Evolutionary conservation across 23 red algal species (phyloP), one percentile per base, ranked within the genome.

Genomic region (Gracilaria caudata): DNA sequence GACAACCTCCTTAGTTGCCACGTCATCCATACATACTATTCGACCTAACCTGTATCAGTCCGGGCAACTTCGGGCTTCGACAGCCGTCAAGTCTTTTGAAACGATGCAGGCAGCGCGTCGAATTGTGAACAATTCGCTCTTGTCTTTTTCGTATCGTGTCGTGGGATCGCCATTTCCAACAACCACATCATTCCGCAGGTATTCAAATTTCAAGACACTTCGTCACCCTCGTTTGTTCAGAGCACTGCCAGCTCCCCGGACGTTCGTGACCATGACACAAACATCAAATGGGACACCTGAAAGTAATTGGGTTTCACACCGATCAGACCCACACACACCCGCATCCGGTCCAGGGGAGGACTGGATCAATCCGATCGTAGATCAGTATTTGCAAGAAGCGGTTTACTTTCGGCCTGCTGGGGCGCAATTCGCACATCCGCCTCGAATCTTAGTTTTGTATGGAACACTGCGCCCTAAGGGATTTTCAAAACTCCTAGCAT

Each of bases 401-500:
- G 24, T 46, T 49, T 20, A 68, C 34, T 91, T 91, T 26, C 87
- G 87, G 35, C 87, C 87, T 21, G 59, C 77, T 32, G 55, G 43
- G 60, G 76, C 87, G 5, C 23, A 23, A 23, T 38, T 41, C 9
- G 34, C 23, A 2, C 87, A 91, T 47, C 84, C 93, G 6, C 93
- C 93, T 29, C 86, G 85, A 28, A 55, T 95, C 17, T 41, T 95
- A 16, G 85, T 95, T 9, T 66, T 95, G 46, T 95, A 95, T 51
- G 93, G 93, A 59, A 80, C 93, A 1, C 58, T 95, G 33, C 79
- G 93, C 24, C 73, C 79, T 3, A 71, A 68, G 29, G 80, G 72
- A 0, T 95, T 95, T 58, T 83, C 75, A 33, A 83, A 84, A 65
- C 64, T 73, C 2, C 45, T 95, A 35, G 93, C 93, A 19, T 87